Conservation (phyloP, 345 rosid genomes). For the Gossypium anomalum region DNA sequence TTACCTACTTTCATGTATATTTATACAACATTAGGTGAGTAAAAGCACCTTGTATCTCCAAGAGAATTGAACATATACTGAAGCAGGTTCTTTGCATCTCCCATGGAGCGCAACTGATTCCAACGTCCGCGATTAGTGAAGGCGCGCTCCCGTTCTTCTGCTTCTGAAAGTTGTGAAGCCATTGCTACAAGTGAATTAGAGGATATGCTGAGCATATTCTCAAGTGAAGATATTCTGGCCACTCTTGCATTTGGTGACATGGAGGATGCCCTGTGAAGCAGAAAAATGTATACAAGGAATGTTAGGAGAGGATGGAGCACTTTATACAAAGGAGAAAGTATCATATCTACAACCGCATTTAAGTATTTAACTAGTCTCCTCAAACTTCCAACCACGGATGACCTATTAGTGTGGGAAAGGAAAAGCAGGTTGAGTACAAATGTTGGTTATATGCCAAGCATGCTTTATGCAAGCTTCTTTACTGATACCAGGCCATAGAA, state of each 20-base stretch:
- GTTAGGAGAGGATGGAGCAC: neutral
- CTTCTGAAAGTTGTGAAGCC: conserved; percentile 99
- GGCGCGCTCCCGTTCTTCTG: conserved; percentile 92
- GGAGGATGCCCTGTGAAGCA: conserved; percentile 71
- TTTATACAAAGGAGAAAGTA: neutral
- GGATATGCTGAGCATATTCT: conserved; percentile 85
- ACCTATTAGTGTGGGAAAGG: neutral
- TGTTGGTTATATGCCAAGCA: neutral
- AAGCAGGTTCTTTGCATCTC: conserved; percentile 92
- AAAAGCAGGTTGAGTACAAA: neutral
- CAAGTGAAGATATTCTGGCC: conserved; percentile 88
- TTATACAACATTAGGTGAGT: too few relatives aligned
- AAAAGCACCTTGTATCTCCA: conserved; percentile 64
- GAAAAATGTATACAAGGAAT: conserved; percentile 14
- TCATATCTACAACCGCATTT: neutral
- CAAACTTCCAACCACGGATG: neutral
- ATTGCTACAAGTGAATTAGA: conserved; percentile 92
- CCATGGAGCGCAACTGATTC: conserved; percentile 98
- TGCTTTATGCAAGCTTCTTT: neutral
- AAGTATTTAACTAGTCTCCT: neutral
- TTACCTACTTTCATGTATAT: too few relatives aligned
- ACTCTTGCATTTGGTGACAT: conserved; percentile 91
- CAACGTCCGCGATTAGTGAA: conserved; percentile 92
- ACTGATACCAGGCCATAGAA: neutral
- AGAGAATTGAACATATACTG: conserved; percentile 90